Evolutionary conservation across 805 yeast species (phyloP), one percentile per base, ranked within the genome.

Genomic region (Kluyveromyces lactis): DNA sequence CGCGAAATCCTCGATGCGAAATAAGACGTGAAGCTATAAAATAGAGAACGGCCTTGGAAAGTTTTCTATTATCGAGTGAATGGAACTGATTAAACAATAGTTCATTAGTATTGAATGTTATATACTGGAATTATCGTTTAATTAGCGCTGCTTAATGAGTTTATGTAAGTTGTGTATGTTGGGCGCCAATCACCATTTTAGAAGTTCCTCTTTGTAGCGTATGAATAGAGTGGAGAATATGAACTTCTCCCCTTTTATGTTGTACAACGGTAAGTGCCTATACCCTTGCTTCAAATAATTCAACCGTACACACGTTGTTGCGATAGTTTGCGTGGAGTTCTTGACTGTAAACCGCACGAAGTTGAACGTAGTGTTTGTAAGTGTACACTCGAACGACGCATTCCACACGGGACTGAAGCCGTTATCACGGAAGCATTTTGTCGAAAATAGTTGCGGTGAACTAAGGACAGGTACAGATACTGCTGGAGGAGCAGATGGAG

Each of bases 341-440:
- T 72, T 71, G 3, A 79, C 69, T 2, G 68, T 50, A 39, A 84
- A 67, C 40, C 75, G 63, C 7, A 81, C 44, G 53, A 84, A 84
- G 2, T 77, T 71, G 30, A 82, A 64, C 40, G 65, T 60, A 4
- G 53, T 56, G 6, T 69, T 56, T 3, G 60, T 56, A 5, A 67
- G 48, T 0, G 51, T 50, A 2, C 80, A 69, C n/a, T 55, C 45
- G 44, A 79, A 70, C 4, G 53, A 56, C 36, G 72, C 69, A 45
- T 80, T 75, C 97, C 97, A 90, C 5, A 71, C 60, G 0, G 97
- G 97, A 53, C 84, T 86, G 62, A 85, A 86, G 0, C 97, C 97
- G 60, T 89, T 87, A 36, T 75, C 77, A 5, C 58, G 53, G 1
- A 81, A 71, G 3, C 48, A 36, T 9, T 44, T 46, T 0, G 71